phyloP scores from a whole-genome alignment of 345 rosid species.

The Euphorbia lathyris region DNA sequence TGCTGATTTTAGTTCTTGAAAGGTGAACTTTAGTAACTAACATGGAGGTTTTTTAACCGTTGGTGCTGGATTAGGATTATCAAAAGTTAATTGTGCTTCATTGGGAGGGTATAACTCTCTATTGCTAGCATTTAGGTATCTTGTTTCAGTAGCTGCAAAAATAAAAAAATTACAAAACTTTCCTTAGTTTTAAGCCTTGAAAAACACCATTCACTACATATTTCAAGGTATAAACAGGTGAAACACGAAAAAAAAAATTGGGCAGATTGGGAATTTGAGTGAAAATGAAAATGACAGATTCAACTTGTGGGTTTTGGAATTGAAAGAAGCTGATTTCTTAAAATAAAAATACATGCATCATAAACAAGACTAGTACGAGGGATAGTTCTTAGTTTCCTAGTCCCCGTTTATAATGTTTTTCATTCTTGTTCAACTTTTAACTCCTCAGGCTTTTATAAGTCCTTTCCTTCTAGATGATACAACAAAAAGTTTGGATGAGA shows the following conservation, averaged over 20 bases:
- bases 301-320: too few species aligned
- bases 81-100: conserved; percentile 50
- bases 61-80: conserved; percentile 36
- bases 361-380: conserved; percentile 77
- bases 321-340: conserved; percentile 15
- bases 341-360: conserved; percentile 72
- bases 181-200: conserved; percentile 1
- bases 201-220: too few species aligned
- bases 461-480: too few species aligned
- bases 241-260: neutral
- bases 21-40: conserved; percentile 27
- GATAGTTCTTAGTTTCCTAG: too few species aligned
- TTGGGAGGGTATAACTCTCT: conserved; percentile 53
- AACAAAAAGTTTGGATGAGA: too few species aligned
- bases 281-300: neutral
- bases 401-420: too few species aligned
- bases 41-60: conserved; percentile 36
- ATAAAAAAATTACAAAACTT: neutral
- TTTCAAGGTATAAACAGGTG: neutral
- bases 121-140: conserved; percentile 76
- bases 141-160: conserved; percentile 57
- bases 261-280: neutral
- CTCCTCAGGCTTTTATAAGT: too few species aligned
- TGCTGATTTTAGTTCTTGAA: conserved; percentile 33
- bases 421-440: too few species aligned